Base-by-base conservation (phyloP, 805 yeast genomes). In the Metschnikowia proteae region DNA sequence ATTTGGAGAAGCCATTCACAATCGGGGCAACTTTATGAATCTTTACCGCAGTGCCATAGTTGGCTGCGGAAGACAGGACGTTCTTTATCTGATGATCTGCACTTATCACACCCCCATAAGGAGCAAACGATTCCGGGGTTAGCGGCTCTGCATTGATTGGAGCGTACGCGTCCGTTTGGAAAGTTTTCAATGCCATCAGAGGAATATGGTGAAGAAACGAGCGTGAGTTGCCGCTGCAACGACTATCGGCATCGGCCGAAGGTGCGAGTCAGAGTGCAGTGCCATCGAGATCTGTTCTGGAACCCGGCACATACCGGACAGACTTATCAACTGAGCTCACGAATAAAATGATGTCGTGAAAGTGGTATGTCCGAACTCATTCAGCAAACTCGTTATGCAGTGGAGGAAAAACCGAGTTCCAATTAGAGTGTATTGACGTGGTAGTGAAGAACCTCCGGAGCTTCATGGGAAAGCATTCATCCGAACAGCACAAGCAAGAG, bases 41-140 rank as follows among this genome's bases (percentile, higher is more conserved):
- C 59, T 91, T 91, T 4, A 79, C 72, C 1, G 97, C 97, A 1
- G 97, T 91, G n/a, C 97, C 97, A 61, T 91, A 90, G 67, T 91
- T 91, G 4, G 97, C 97, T 22, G 77, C 67, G 4, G 77, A 62
- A 30, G 75, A 63, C 34, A 65, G 60, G 17, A 43, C 74, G 1
- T 76, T 60, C 33, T 66, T 61, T 28, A 87, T 71, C 64, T 88
- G 95, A 58, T 88, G 86, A 51, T 79, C 80, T 3, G 95, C 87
- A 27, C 94, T 85, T 38, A 90, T 79, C 8, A 88, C 82, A 0
- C 85, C 81, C 1, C 97, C 97, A 62, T 75, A 90, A 3, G 75
- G 74, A 0, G 78, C 77, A 60, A 88, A 90, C 1, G 76, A 62
- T 33, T 76, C 81, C 0, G 90, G 90, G 0, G 92, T 82, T 42